phyloP scores from a whole-genome alignment of 257 asterid species.

The Thymus mandschuricus region DNA sequence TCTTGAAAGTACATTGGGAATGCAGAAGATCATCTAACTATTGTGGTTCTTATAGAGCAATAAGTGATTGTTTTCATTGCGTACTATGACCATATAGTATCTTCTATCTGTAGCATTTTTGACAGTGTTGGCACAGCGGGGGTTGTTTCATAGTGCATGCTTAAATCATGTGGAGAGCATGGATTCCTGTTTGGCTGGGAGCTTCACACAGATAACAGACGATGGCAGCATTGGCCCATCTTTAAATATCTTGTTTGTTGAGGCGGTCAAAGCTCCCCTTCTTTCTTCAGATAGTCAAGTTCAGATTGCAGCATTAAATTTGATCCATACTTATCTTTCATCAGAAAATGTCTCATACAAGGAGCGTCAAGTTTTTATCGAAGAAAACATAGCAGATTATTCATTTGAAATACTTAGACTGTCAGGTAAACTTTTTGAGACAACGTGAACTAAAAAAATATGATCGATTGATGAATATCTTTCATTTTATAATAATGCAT shows the following conservation, averaged over 20 bases:
- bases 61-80: constrained; percentile 15
- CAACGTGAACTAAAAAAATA: background rate
- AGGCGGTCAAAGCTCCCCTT: constrained; percentile 92
- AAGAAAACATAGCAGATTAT: constrained; percentile 88
- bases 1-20: constrained; percentile 13
- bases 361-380: constrained; percentile 62
- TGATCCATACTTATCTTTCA: constrained; percentile 62
- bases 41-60: constrained; percentile 14
- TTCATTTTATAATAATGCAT: background rate
- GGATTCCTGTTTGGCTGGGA: constrained; percentile 54
- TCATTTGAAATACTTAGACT: constrained; percentile 84
- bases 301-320: constrained; percentile 77
- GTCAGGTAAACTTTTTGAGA: constrained; percentile 57
- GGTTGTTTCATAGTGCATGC: constrained; percentile 60
- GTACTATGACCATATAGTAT: constrained; percentile 29
- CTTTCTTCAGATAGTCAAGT: constrained; percentile 93
- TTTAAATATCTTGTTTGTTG: constrained; percentile 78
- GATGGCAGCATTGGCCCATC: constrained; percentile 47
- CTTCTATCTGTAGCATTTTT: constrained; percentile 64
- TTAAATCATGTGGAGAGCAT: constrained; percentile 41
- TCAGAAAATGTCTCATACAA: constrained; percentile 51
- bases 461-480: too few relatives aligned
- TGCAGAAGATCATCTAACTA: constrained; percentile 19
- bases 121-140: constrained; percentile 83
- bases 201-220: constrained; percentile 60